phyloP scores from a whole-genome alignment of 192 early-diverging fungal species.

The Powellomyces hirtus region DNA sequence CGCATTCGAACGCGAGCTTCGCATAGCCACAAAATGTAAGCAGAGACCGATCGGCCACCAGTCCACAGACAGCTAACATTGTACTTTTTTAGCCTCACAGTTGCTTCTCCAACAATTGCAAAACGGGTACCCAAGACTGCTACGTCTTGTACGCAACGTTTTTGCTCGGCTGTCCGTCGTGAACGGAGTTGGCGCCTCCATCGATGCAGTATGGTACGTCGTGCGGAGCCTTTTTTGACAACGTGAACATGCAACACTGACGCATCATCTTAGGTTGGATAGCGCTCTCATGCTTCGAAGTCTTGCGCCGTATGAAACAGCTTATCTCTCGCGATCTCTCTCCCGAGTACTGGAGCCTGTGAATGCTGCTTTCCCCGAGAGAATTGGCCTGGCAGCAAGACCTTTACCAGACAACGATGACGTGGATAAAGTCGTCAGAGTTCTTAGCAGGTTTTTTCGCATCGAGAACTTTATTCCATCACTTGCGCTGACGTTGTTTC shows the following conservation, averaged over 20 bases:
- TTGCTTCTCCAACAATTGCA: constrained; percentile 45
- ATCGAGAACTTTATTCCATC: not conserved
- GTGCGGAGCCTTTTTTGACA: no score
- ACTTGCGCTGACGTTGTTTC: no score
- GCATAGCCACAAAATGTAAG: constrained; percentile 39
- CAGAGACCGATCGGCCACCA: not conserved
- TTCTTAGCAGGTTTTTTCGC: constrained; percentile 52
- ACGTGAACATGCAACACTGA: not conserved
- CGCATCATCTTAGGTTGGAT: constrained; percentile 13
- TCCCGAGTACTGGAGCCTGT: constrained; percentile 64
- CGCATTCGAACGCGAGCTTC: constrained; percentile 42
- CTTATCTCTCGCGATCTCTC: constrained; percentile 55
- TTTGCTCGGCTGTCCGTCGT: constrained; percentile 39
- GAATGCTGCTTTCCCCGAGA: constrained; percentile 57
- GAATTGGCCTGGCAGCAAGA: constrained; percentile 20
- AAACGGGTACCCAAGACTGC: constrained; percentile 50
- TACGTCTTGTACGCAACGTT: constrained; percentile 49
- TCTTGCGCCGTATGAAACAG: constrained; percentile 44
- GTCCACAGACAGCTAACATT: not conserved
- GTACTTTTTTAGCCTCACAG: constrained; percentile 27
- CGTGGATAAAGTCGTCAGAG: constrained; percentile 53
- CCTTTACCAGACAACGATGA: constrained; percentile 45
- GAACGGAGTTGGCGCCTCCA: constrained; percentile 10
- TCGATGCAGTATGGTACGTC: not conserved
- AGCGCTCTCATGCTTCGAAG: constrained; percentile 29